phyloP scores from a whole-genome alignment of 2,329 filamentous ascomycete species.

The Cladorrhinum sp. region DNA sequence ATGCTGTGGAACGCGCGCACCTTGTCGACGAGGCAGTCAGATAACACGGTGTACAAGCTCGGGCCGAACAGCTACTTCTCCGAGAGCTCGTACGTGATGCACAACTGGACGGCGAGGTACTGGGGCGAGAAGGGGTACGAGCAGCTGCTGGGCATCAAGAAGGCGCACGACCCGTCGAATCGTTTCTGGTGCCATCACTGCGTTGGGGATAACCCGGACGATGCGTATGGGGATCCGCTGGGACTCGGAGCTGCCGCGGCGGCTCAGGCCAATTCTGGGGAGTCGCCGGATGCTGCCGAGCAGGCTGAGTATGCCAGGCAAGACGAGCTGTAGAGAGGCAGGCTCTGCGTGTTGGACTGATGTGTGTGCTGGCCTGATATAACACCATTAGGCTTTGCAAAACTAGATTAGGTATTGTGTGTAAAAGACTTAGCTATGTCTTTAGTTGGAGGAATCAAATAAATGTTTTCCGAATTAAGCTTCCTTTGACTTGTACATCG shows the following conservation, averaged over 20 bases:
- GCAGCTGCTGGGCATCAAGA: not conserved
- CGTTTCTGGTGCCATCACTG: conserved; percentile 7
- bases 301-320: too few relatives aligned
- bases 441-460: too few relatives aligned
- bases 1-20: conserved; percentile 8
- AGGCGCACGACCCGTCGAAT: conserved; percentile 1
- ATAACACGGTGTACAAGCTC: conserved; percentile 2
- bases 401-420: too few relatives aligned
- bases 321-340: too few relatives aligned
- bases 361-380: too few relatives aligned
- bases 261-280: not conserved
- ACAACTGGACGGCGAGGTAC: conserved; percentile 6
- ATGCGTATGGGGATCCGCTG: conserved; percentile 1
- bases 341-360: too few relatives aligned
- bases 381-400: too few relatives aligned
- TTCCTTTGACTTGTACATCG: too few relatives aligned
- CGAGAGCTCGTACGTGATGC: conserved; percentile 8
- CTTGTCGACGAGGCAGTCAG: conserved; percentile 1
- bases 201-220: conserved; percentile 1
- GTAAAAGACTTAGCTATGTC: too few relatives aligned
- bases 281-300: too few relatives aligned
- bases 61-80: conserved; percentile 6
- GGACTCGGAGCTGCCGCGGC: not conserved
- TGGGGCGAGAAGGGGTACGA: conserved; percentile 4
- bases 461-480: too few relatives aligned